These are phyloP conservation scores for Cryphonectria carpinicola DNA, from an alignment of 2,329 filamentous ascomycete genomes.

Conservation along the genomic window DNA sequence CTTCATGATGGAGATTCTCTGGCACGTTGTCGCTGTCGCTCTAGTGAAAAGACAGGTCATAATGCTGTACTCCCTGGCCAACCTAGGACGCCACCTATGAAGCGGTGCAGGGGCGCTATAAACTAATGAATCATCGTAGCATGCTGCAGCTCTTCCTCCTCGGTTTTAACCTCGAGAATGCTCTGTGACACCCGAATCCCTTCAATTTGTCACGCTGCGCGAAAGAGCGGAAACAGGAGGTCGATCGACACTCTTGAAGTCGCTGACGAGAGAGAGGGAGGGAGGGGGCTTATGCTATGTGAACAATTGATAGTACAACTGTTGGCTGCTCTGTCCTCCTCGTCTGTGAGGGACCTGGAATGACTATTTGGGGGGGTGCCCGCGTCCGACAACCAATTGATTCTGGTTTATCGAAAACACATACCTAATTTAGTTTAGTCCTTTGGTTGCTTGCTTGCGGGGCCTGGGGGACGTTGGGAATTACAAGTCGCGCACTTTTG, in stretches of 20 bases:
- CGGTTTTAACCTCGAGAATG: conserved; percentile 23
- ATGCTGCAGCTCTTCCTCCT: neutral
- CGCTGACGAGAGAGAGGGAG: neutral
- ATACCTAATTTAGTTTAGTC: too few relatives aligned
- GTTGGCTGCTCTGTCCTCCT: neutral
- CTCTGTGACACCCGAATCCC: conserved; percentile 10
- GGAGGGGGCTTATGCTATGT: neutral
- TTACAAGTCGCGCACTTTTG: too few relatives aligned
- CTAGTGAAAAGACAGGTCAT: conserved; percentile 23
- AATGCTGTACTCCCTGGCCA: conserved; percentile 19
- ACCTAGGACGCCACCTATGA: conserved; percentile 18
- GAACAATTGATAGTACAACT: neutral
- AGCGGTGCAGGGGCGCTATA: conserved; percentile 1
- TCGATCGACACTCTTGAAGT: neutral
- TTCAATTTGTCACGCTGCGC: neutral
- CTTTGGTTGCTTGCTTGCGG: too few relatives aligned
- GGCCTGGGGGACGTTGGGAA: too few relatives aligned
- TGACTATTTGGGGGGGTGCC: too few relatives aligned
- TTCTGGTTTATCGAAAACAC: too few relatives aligned
- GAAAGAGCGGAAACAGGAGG: neutral
- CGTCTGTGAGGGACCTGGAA: too few relatives aligned
- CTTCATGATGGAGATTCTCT: conserved; percentile 23
- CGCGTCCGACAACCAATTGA: too few relatives aligned
- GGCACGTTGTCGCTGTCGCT: conserved; percentile 23
- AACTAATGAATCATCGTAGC: conserved; percentile 7